A percentile compares a stretch with the other conserved stretches of the same genome.
phyloP scores from a whole-genome alignment of 2,329 filamentous ascomycete species.

The Clonostachys sp. region DNA sequence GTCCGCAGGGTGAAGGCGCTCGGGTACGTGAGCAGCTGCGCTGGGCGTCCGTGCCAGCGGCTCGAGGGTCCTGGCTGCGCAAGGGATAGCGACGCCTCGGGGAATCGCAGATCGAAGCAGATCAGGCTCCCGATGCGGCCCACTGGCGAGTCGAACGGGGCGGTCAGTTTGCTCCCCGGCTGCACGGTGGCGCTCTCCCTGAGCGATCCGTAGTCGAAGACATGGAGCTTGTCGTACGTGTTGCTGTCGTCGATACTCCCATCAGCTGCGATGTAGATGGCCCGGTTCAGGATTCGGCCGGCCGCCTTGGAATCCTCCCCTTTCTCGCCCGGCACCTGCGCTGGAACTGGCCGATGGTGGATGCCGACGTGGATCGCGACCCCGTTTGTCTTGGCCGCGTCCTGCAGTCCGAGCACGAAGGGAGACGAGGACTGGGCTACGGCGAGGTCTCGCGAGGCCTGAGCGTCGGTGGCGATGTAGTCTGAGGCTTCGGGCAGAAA shows the following conservation, averaged over 20 bases:
- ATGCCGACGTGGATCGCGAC: constrained; percentile 83
- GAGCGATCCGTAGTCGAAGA: constrained; percentile 68
- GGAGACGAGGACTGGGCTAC: constrained; percentile 59
- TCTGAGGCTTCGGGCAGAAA: constrained; percentile 92
- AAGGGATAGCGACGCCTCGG: constrained; percentile 68
- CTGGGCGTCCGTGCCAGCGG: constrained; percentile 30
- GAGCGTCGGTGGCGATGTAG: constrained; percentile 70
- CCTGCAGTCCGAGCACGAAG: constrained; percentile 73
- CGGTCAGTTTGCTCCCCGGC: constrained; percentile 55
- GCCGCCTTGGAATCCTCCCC: not conserved
- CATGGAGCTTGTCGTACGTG: constrained; percentile 81
- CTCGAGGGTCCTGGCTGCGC: constrained; percentile 32
- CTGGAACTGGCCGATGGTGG: constrained; percentile 49
- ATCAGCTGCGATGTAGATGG: constrained; percentile 42
- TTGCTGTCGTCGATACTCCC: constrained; percentile 34
- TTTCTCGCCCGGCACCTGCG: not conserved
- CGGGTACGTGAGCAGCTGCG: constrained; percentile 79
- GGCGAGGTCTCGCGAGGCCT: constrained; percentile 68
- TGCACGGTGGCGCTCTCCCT: constrained; percentile 58
- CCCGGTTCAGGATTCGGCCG: constrained; percentile 41
- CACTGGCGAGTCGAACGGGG: constrained; percentile 68
- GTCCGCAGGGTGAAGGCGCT: constrained; percentile 88
- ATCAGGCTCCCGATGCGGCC: constrained; percentile 77
- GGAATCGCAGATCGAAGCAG: constrained; percentile 87
- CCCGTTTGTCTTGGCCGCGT: constrained; percentile 56